phyloP scores from a whole-genome alignment of 1,284 basidiomycete genomes.

The Leucocoprinus gongylophorus region DNA sequence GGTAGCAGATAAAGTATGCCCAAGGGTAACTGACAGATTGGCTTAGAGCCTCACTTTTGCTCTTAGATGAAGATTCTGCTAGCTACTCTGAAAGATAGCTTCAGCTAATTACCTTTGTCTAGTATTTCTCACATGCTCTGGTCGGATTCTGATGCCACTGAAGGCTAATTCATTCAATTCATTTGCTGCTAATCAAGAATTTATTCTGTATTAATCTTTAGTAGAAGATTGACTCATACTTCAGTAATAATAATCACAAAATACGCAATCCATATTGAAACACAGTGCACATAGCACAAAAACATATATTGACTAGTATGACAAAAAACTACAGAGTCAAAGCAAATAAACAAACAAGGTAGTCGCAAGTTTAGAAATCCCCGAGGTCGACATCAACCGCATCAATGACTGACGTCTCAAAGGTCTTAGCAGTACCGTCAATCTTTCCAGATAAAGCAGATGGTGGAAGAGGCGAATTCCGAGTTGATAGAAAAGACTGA shows the following conservation, averaged over 20 bases:
- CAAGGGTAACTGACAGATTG: no score
- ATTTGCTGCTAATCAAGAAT: no score
- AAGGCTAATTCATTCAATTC: no score
- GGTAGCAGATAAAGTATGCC: no score
- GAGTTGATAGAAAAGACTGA: conserved; percentile 9
- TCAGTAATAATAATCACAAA: background rate
- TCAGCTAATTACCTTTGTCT: no score
- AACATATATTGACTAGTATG: conserved; percentile 3
- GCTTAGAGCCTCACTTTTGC: no score
- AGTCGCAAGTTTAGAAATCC: conserved; percentile 48
- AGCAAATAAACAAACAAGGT: background rate
- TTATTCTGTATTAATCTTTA: no score
- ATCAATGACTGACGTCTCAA: conserved; percentile 55
- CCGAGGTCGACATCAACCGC: conserved; percentile 71
- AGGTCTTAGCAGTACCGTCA: conserved; percentile 25
- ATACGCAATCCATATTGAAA: background rate
- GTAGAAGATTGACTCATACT: no score
- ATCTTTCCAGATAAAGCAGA: conserved; percentile 14
- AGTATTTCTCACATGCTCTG: no score
- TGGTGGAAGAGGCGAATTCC: conserved; percentile 12
- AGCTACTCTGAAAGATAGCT: no score
- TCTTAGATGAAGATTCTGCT: no score
- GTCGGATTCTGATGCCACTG: no score
- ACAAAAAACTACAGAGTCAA: background rate
- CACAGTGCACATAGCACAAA: background rate